phyloP scores from a whole-genome alignment of 2,329 filamentous ascomycete genomes.

The Waltergamsia citrina region DNA sequence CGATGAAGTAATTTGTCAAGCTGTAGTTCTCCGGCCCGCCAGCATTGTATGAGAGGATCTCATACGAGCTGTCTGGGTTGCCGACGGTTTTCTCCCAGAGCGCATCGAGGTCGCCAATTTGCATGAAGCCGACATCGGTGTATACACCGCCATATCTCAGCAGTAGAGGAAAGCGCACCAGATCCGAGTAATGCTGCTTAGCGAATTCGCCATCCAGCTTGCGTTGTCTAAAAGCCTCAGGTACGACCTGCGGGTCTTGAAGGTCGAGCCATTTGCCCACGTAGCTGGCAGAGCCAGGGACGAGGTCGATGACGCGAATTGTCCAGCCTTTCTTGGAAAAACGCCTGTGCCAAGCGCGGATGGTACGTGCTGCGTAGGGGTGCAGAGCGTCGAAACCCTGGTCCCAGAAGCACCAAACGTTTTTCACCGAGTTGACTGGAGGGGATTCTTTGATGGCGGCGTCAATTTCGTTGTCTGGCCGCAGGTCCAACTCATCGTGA shows the following conservation, averaged over 20 bases:
- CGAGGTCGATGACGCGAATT: conserved; percentile 38
- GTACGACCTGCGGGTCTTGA: conserved; percentile 31
- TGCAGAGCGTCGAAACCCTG: conserved; percentile 37
- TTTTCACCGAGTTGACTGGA: conserved; percentile 33
- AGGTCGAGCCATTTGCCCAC: conserved; percentile 38
- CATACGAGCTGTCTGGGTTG: conserved; percentile 32
- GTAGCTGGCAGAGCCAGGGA: conserved; percentile 32
- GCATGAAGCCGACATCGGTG: conserved; percentile 45
- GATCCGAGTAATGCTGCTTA: conserved; percentile 45
- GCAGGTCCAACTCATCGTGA: conserved; percentile 27
- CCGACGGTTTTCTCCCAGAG: conserved; percentile 41
- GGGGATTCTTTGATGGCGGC: conserved; percentile 25
- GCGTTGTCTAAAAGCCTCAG: conserved; percentile 37
- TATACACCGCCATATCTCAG: conserved; percentile 48
- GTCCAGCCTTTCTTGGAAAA: conserved; percentile 40
- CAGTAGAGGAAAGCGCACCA: conserved; percentile 48
- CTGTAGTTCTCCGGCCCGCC: conserved; percentile 21
- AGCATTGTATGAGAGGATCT: conserved; percentile 36
- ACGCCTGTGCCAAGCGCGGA: conserved; percentile 44
- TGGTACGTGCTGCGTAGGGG: conserved; percentile 39
- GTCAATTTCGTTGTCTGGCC: conserved; percentile 35
- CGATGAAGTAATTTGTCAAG: conserved; percentile 41
- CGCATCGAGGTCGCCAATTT: conserved; percentile 45
- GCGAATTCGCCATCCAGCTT: conserved; percentile 38
- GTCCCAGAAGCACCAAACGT: conserved; percentile 52